phyloP scores from a whole-genome alignment of 140 eudicot species.

The Bidens hawaiensis region DNA sequence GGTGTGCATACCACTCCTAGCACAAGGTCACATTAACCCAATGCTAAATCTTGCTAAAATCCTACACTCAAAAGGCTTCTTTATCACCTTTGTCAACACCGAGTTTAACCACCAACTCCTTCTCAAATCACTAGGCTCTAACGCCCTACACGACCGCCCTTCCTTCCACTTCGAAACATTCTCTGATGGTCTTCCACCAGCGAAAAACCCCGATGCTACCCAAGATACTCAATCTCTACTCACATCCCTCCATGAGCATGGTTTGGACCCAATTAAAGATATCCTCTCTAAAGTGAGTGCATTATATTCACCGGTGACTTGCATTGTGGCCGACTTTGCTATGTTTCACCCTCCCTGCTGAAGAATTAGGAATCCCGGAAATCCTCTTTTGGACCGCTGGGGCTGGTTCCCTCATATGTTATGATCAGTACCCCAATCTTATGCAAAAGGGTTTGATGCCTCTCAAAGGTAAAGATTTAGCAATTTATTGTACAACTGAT shows the following conservation, averaged over 20 bases:
- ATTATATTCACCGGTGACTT: slow-evolving; percentile 25
- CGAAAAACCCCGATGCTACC: slow-evolving; percentile 23
- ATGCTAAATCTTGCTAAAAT: no score
- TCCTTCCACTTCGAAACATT: no score
- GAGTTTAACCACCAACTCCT: no score
- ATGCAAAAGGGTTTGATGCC: slow-evolving; percentile 33
- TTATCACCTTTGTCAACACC: no score
- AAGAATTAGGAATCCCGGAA: slow-evolving; percentile 20
- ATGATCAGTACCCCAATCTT: slow-evolving; percentile 25
- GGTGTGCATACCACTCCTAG: slow-evolving; percentile 17
- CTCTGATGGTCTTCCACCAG: slow-evolving; percentile 28
- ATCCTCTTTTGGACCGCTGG: slow-evolving; percentile 30
- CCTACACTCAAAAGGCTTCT: no score
- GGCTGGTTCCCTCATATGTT: slow-evolving; percentile 18
- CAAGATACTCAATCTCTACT: slow-evolving; percentile 3
- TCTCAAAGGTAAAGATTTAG: slow-evolving; percentile 17
- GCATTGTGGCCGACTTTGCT: slow-evolving; percentile 29
- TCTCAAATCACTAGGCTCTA: no score
- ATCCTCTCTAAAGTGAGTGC: slow-evolving; percentile 20
- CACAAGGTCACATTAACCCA: no score
- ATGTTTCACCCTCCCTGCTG: slow-evolving; percentile 16
- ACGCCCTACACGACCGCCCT: neutral
- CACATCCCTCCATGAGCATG: slow-evolving; percentile 15
- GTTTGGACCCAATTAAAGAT: slow-evolving; percentile 17
- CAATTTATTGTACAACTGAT: no score